Evolutionary conservation across 805 yeast species (phyloP).

Genomic region (Diddensiella santjacobensis): DNA sequence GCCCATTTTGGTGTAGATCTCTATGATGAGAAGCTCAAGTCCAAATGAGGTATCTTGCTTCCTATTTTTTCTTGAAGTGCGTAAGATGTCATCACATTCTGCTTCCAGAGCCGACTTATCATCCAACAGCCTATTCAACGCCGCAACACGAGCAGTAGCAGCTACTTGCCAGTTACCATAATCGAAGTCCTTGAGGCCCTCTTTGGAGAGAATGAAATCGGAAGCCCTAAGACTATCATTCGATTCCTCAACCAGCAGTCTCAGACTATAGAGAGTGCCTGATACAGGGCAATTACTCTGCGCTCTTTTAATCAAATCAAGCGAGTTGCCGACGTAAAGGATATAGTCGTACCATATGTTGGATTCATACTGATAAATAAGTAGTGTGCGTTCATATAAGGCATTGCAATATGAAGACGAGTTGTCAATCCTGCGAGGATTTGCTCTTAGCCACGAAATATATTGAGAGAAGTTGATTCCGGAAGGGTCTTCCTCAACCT

Average conservation of each 20-base stretch:
- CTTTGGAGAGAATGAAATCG: neutral
- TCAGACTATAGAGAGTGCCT: neutral
- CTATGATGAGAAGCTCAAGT: slow-evolving; percentile 42
- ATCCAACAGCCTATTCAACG: neutral
- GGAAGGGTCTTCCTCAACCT: slow-evolving; percentile 9
- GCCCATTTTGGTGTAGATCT: slow-evolving; percentile 34
- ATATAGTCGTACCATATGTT: slow-evolving; percentile 31
- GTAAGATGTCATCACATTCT: neutral
- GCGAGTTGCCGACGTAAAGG: slow-evolving; percentile 15
- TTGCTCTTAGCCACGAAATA: slow-evolving; percentile 16
- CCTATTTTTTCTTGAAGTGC: neutral
- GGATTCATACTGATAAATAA: slow-evolving; percentile 12
- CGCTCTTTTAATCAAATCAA: neutral
- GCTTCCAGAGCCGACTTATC: neutral
- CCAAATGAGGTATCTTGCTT: slow-evolving; percentile 11
- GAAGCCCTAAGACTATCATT: neutral
- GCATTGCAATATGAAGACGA: slow-evolving; percentile 15
- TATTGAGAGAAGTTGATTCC: slow-evolving; percentile 25
- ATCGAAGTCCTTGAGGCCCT: neutral
- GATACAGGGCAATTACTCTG: neutral
- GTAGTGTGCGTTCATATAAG: slow-evolving; percentile 29
- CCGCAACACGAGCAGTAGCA: neutral
- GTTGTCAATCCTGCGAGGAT: slow-evolving; percentile 12
- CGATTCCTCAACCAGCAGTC: neutral
- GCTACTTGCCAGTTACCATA: neutral